Conservation (phyloP, 2,329 filamentous ascomycete genomes). For the Sporothrix protearum region DNA sequence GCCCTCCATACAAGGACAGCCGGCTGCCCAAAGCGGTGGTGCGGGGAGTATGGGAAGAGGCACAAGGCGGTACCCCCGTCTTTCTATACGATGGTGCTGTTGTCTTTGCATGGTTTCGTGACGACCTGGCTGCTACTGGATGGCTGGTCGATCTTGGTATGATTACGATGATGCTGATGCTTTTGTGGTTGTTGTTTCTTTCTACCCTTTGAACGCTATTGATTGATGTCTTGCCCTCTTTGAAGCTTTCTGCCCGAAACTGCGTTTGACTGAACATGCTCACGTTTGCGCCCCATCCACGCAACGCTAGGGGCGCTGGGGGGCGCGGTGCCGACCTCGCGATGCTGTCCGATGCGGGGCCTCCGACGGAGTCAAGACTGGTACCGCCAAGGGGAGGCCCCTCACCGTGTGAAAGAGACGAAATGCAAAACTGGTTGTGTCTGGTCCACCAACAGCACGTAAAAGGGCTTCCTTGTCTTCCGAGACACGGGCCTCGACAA, state of each 20-base stretch:
- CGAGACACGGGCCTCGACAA: conserved; percentile 46
- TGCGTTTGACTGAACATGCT: not conserved
- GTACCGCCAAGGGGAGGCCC: conserved; percentile 35
- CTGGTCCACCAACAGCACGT: too few relatives aligned
- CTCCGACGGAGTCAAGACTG: conserved; percentile 35
- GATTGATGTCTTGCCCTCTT: not conserved
- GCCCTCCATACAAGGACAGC: not conserved
- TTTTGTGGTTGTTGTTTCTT: not conserved
- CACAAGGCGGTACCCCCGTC: not conserved
- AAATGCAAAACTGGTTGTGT: too few relatives aligned
- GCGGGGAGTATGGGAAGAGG: not conserved
- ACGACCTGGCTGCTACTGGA: too few relatives aligned
- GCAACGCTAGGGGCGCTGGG: conserved; percentile 34
- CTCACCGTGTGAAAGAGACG: too few relatives aligned
- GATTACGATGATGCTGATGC: too few relatives aligned
- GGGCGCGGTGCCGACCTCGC: conserved; percentile 36
- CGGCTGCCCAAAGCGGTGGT: not conserved
- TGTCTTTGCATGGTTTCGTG: not conserved
- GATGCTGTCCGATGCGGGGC: conserved; percentile 35
- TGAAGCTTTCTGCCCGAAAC: not conserved
- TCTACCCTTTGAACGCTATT: not conserved
- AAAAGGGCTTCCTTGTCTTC: conserved; percentile 27
- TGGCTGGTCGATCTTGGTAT: not conserved
- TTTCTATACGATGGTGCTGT: not conserved
- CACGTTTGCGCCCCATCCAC: conserved; percentile 29